Base-by-base conservation (phyloP, 306 rosid species). In the Pyrus betulifolia region DNA sequence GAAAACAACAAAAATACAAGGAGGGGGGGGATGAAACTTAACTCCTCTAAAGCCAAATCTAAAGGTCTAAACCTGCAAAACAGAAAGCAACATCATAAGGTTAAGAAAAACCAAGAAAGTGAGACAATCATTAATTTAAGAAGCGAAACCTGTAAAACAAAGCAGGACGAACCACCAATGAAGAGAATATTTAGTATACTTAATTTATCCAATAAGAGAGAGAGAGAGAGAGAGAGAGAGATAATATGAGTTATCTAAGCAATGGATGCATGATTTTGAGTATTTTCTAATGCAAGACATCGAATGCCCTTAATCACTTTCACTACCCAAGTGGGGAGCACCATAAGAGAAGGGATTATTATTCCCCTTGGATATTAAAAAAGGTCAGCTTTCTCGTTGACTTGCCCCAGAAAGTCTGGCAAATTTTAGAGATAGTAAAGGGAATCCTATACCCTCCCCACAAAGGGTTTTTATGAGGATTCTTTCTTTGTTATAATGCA, bases 361-460 rank as follows among this genome's bases (percentile, higher is more conserved):
- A 51, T 51, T 88, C 86, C 89, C 86, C 81, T 75, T 76, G 76
- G 65, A 78, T 79, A 82, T 84, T n/a, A 59, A 46, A 75, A 69
- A 71, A 69, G 72, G 71, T 70, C 58, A 88, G 85, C 95, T 88
- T 89, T 89, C 85, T 87, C 55, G 97, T 92, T 92, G 97, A 92
- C 97, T 88, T 92, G 59, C 75, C 86, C 83, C 74, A 89, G 88
- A 88, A 92, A 92, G 97, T 88, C 78, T 77, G 91, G 84, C 89
- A 83, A 91, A 78, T 85, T 89, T 51, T 91, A 85, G 89, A 87
- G 86, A 73, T 64, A 67, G 82, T 71, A 85, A 88, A 85, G 89
- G 87, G 93, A 86, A 89, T 86, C 97, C 88, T 79, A 89, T 89
- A 88, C 95, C 82, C 83, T 84, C 77, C 75, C 86, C 75, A 82